Base-by-base conservation (phyloP, 1,284 basidiomycete genomes). In the Uromyces viciae-fabae region DNA sequence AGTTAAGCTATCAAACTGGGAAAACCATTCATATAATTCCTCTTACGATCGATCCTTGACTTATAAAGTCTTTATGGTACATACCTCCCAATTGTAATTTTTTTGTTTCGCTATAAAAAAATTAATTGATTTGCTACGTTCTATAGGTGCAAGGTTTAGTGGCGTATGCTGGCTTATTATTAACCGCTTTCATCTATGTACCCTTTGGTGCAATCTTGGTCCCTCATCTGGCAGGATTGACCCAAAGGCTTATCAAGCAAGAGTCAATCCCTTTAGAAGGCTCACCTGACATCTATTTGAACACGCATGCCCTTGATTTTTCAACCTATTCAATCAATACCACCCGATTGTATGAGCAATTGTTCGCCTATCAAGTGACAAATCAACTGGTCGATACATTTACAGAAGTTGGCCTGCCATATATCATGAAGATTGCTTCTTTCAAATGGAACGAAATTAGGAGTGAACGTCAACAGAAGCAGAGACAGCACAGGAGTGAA, bases 351-450 rank as follows among this genome's bases (percentile, higher is more conserved):
- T 90, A 92, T 86, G 91, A 92, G 71, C 94, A 98, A 88, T 92
- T 99, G 89, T 98, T 98, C 86, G 95, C 96, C 17, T 94, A 92
- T 85, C 92, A 91, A 46, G 94, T 98, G 2, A 98, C 96, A 25
- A 94, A 93, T 84, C 96, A 98, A 88, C 90, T 91, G 22, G 87
- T 94, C 83, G 91, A 93, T 84, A 91, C 92, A 0, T 92, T 95
- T 85, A 88, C 90, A 75, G 96, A 98, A 85, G 88, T 95, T 72
- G 92, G 91, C 0, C 86, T 98, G 22, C 96, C 96, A 0, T 95
- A 90, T 84, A 85, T 95, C 31, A 86, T 92, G 82, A 90, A 93
- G 17, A 83, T 83, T 75, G 74, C 84, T 25, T 69, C 56, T 2
- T 83, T 84, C 60, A 83, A 83, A 81, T 60, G 80, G 52, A 66